Evolutionary conservation across 2,329 filamentous ascomycete genomes (phyloP).

Genomic region (Coniochaeta pulveracea): DNA sequence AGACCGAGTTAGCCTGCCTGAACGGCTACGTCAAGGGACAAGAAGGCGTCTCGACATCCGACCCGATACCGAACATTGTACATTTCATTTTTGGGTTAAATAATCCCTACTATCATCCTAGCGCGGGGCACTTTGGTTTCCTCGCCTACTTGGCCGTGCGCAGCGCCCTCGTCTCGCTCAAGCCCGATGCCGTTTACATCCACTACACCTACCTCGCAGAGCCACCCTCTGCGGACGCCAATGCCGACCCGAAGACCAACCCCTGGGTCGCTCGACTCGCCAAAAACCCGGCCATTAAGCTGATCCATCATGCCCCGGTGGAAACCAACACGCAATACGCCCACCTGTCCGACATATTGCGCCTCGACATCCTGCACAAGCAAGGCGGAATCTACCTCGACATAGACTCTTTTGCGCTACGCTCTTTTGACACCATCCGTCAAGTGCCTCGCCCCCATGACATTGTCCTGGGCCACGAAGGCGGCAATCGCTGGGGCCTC

Average conservation of each 20-base stretch:
- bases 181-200: slow-evolving; percentile 21
- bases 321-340: slow-evolving; percentile 10
- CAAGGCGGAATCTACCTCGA: slow-evolving; percentile 19
- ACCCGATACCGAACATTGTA: slow-evolving; percentile 24
- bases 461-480: slow-evolving; percentile 18
- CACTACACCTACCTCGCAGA: slow-evolving; percentile 26
- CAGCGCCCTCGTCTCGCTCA: slow-evolving; percentile 22
- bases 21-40: slow-evolving; percentile 10
- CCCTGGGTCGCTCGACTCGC: slow-evolving; percentile 22
- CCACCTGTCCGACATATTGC: slow-evolving; percentile 17
- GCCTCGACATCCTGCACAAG: slow-evolving; percentile 12
- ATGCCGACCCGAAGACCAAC: slow-evolving; percentile 20
- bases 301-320: slow-evolving; percentile 17
- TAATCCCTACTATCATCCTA: slow-evolving; percentile 18
- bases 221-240: slow-evolving; percentile 18
- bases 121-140: slow-evolving; percentile 22
- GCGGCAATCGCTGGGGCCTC: slow-evolving; percentile 24
- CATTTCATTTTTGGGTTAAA: slow-evolving; percentile 26
- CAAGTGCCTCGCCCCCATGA: slow-evolving; percentile 12
- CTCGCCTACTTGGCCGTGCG: slow-evolving; percentile 24
- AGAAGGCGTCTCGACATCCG: slow-evolving; percentile 6
- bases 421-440: slow-evolving; percentile 9
- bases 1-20: slow-evolving; percentile 21
- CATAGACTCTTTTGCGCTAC: slow-evolving; percentile 15
- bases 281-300: slow-evolving; percentile 20